A percentile compares a stretch with the other conserved stretches of the same genome.
These are phyloP conservation scores for Chenopodium album DNA, from an alignment of 148 eudicot species.

Conservation along the genomic window DNA sequence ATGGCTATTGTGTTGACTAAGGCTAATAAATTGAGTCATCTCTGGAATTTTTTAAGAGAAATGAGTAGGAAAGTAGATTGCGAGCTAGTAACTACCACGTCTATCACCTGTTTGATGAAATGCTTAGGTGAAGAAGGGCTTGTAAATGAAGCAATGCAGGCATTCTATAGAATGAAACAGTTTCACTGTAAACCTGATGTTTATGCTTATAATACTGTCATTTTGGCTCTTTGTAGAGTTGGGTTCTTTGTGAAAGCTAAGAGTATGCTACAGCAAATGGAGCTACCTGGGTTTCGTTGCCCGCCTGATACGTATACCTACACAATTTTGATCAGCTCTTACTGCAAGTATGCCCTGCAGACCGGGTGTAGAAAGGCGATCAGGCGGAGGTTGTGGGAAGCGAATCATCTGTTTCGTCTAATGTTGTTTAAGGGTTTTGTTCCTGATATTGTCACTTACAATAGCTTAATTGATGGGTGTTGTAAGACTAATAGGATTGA, in stretches of 20 bases:
- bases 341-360: slow-evolving; percentile 62
- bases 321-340: slow-evolving; percentile 75
- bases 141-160: slow-evolving; percentile 61
- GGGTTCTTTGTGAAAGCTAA: slow-evolving; percentile 71
- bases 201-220: slow-evolving; percentile 64
- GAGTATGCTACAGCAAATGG: slow-evolving; percentile 73
- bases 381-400: slow-evolving; percentile 82
- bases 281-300: slow-evolving; percentile 75
- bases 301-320: slow-evolving; percentile 77
- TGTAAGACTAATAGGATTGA: slow-evolving; percentile 83
- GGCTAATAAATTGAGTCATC: slow-evolving; percentile 47
- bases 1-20: slow-evolving; percentile 70
- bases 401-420: slow-evolving; percentile 70
- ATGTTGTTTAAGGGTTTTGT: slow-evolving; percentile 81
- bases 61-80: slow-evolving; percentile 42
- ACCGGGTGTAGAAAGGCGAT: slow-evolving; percentile 76
- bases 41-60: slow-evolving; percentile 69
- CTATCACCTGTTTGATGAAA: slow-evolving; percentile 83
- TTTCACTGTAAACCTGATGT: slow-evolving; percentile 83
- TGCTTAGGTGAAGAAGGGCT: slow-evolving; percentile 78
- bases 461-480: slow-evolving; percentile 82
- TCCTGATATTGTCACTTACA: slow-evolving; percentile 89
- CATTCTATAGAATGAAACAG: slow-evolving; percentile 75
- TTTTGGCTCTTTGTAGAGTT: slow-evolving; percentile 69
- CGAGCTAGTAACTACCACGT: slow-evolving; percentile 47